phyloP scores from a whole-genome alignment of 1,284 basidiomycete genomes.

The Xerocomus minutiporus region DNA sequence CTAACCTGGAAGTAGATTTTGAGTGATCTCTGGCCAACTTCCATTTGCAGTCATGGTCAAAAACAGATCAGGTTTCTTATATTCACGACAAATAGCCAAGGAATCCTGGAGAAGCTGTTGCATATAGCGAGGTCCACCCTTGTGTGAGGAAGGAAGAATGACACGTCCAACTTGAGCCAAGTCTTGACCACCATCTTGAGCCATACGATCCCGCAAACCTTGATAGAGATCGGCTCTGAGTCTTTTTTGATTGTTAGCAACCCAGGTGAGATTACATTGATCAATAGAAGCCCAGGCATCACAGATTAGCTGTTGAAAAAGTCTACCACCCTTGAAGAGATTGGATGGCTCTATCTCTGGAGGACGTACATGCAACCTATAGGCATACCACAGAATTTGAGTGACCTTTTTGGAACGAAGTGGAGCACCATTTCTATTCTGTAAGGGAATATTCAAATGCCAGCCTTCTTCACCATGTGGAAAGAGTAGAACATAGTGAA shows the following conservation, averaged over 20 bases:
- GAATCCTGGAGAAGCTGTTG: constrained; percentile 9
- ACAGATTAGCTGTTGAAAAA: constrained; percentile 41
- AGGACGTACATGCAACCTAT: constrained; percentile 2
- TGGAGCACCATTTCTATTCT: neutral
- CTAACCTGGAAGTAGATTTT: constrained; percentile 32
- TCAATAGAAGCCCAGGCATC: constrained; percentile 33
- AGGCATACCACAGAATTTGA: constrained; percentile 16
- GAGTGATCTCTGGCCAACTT: constrained; percentile 41
- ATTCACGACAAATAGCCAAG: constrained; percentile 8
- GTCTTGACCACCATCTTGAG: neutral
- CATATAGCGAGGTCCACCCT: constrained; percentile 2
- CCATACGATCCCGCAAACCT: constrained; percentile 5
- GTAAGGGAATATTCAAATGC: constrained; percentile 29
- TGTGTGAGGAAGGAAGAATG: constrained; percentile 4
- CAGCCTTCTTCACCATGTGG: constrained; percentile 40
- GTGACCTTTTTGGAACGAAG: constrained; percentile 13
- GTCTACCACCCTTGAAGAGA: constrained; percentile 35
- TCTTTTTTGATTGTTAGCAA: constrained; percentile 33
- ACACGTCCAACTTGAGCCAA: constrained; percentile 4
- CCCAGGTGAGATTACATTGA: constrained; percentile 21
- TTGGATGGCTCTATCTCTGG: constrained; percentile 5
- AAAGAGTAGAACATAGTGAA: constrained; percentile 42
- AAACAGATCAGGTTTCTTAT: constrained; percentile 8
- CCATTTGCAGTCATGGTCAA: constrained; percentile 35
- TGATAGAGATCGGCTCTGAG: constrained; percentile 33